Evolutionary conservation across 2,329 filamentous ascomycete genomes (phyloP), one percentile per base, ranked within the genome.

Genomic region (Colletotrichum camelliae): DNA sequence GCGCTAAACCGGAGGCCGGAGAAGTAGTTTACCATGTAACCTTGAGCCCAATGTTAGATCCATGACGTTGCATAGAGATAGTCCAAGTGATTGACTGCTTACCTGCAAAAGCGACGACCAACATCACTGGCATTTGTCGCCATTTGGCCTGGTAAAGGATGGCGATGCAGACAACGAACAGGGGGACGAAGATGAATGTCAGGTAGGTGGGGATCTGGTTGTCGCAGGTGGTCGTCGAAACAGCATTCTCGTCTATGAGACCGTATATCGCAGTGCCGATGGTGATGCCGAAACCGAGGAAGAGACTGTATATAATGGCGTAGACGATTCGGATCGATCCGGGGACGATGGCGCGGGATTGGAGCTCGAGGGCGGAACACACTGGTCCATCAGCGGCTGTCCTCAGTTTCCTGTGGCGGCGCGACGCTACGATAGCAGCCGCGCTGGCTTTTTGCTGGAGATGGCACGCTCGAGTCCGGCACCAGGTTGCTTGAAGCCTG

Each of bases 111-210:
- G 94, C 91, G 71, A 97, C 95, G 62, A 93, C 52, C 3, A 95
- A 85, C 94, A 96, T 96, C 68, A 94, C 88, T 0, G 95, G 95
- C 79, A 93, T 91, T 82, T 97, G 95, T 79, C 92, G 94, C 91
- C 92, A 95, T 83, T 95, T 95, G 52, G 94, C 94, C 79, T 96
- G 94, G 82, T 96, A 96, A 82, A 96, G 92, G 72, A 96, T 86
- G 64, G 93, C 92, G 52, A 96, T 89, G 80, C 93, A 95, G 33
- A 95, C 81, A 10, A 94, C 92, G 82, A 96, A 97, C 8, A 90
- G 83, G 0, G 94, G 90, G 0, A 96, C 95, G 80, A 95, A 96
- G 35, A 93, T 86, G 84, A 96, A 95, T 73, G 89, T 90, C 65
- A 84, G 83, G 73, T 84, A 81, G 3, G 81, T 79, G 18, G 84